A percentile compares a stretch with the other conserved stretches of the same genome.
Evolutionary conservation across 257 asterid genomes (phyloP).

Genomic region (Ophiorrhiza pumila): DNA sequence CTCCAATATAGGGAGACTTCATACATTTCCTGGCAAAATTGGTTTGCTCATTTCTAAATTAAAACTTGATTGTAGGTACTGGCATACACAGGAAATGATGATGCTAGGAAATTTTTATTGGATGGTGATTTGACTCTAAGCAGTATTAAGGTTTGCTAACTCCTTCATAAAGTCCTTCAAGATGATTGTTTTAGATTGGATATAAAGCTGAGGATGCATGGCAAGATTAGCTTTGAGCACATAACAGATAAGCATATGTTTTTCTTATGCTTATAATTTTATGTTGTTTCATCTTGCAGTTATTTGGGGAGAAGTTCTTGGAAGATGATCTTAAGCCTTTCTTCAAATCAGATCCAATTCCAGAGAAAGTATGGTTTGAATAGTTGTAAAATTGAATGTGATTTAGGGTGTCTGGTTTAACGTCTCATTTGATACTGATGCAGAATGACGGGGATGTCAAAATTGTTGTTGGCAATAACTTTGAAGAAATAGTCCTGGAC

Average conservation of each 20-base stretch:
- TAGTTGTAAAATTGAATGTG: background rate
- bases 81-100: constrained; percentile 92
- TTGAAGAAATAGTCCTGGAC: constrained; percentile 87
- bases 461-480: constrained; percentile 87
- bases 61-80: constrained; percentile 55
- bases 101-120: constrained; percentile 69
- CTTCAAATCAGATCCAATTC: constrained; percentile 90
- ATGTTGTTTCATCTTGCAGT: constrained; percentile 35
- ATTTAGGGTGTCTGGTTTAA: constrained; percentile 4
- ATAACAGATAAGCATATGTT: background rate
- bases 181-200: background rate
- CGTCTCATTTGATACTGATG: constrained; percentile 10
- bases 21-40: background rate
- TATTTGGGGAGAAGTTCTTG: constrained; percentile 75
- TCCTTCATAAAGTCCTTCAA: constrained; percentile 9
- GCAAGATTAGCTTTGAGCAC: background rate
- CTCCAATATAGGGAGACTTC: background rate
- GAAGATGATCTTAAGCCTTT: constrained; percentile 80
- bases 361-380: constrained; percentile 51
- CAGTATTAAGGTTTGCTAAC: constrained; percentile 57
- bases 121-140: constrained; percentile 65
- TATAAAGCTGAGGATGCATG: background rate
- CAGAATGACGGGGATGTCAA: constrained; percentile 92
- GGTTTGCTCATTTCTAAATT: constrained; percentile 5
- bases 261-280: background rate